These are phyloP conservation scores for Knoxdaviesia capensis DNA, from an alignment of 2,329 filamentous ascomycete genomes.

Conservation along the genomic window DNA sequence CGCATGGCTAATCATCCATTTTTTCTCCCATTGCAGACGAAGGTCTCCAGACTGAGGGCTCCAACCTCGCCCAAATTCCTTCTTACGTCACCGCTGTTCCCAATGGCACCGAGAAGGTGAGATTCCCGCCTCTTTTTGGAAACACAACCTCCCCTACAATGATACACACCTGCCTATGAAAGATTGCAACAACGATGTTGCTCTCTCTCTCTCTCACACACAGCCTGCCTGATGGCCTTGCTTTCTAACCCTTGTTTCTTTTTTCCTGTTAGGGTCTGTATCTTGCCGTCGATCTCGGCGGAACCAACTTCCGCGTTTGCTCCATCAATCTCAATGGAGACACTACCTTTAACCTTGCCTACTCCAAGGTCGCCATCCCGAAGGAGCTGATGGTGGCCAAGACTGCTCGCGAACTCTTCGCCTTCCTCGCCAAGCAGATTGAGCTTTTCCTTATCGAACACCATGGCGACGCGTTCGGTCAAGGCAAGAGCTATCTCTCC, in stretches of 20 bases:
- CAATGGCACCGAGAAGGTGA: slow-evolving; percentile 91
- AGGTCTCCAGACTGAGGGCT: slow-evolving; percentile 58
- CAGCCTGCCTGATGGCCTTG: neutral
- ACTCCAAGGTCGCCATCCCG: slow-evolving; percentile 82
- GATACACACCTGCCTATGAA: too few relatives aligned
- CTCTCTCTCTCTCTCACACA: too few relatives aligned
- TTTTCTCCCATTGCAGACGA: slow-evolving; percentile 34
- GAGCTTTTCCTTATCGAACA: slow-evolving; percentile 72
- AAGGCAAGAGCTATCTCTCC: slow-evolving; percentile 25
- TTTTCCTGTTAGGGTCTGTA: slow-evolving; percentile 52
- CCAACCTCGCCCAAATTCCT: slow-evolving; percentile 84
- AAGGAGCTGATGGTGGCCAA: slow-evolving; percentile 77
- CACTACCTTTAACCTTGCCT: slow-evolving; percentile 83
- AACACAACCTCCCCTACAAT: too few relatives aligned
- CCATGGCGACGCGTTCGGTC: slow-evolving; percentile 68
- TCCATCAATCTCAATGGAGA: slow-evolving; percentile 86
- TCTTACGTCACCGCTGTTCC: slow-evolving; percentile 92
- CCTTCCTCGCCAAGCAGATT: slow-evolving; percentile 84
- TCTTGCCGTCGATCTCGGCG: slow-evolving; percentile 90
- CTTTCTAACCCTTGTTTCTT: slow-evolving; percentile 3
- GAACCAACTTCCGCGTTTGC: slow-evolving; percentile 96
- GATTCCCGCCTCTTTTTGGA: slow-evolving; percentile 1
- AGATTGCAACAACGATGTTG: too few relatives aligned
- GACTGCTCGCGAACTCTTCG: slow-evolving; percentile 70
- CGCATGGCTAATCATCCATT: neutral